Base-by-base conservation (phyloP, 345 rosid genomes). In the Mangifera indica region DNA sequence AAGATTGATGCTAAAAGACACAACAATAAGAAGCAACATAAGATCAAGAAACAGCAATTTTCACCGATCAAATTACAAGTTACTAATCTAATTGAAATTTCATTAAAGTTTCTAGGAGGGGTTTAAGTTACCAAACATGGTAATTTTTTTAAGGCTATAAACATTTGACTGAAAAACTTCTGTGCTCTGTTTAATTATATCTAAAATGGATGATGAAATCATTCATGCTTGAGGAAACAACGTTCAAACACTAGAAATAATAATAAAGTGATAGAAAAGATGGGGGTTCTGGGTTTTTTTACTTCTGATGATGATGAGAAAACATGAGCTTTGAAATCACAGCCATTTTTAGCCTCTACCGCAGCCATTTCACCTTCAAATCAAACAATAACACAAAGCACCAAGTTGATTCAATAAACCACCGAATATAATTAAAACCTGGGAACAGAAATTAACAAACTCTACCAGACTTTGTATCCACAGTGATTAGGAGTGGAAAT, bases 221-320 rank as follows among this genome's bases (percentile, higher is more conserved):
- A 60, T 8, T 29, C 8, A 26, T 13, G 24, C 24, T 45, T 4
- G 3, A 11, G 53, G 75, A 64, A 29, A 12, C 10, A 56, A 9
- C 5, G 4, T 17, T 22, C 66, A 56, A 2, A 17, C 25, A 13
- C 3, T 14, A 25, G 10, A 34, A 1, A 9, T 37, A 37, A 37
- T 5, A 37, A 37, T 7, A 1, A 0, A 5, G 9, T 7, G 42
- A 21, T 0, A 32, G 46, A 32, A 24, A 37, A n/a, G 7, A 53
- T 21, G 29, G 57, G 57, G 51, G 51, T 54, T 4, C 10, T 45
- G 74, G 60, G 69, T 54, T 68, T 69, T 68, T 69, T 72, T 40
- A 88, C 93, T 88, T 88, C 93, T 10, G 83, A 78, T 58, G 91
- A 83, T 42, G 92, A 86, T n/a, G 81, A 79, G 79, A 85, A 88